Evolutionary conservation across 2,329 filamentous ascomycete genomes (phyloP).

Genomic region (Aureobasidium pullulans): DNA sequence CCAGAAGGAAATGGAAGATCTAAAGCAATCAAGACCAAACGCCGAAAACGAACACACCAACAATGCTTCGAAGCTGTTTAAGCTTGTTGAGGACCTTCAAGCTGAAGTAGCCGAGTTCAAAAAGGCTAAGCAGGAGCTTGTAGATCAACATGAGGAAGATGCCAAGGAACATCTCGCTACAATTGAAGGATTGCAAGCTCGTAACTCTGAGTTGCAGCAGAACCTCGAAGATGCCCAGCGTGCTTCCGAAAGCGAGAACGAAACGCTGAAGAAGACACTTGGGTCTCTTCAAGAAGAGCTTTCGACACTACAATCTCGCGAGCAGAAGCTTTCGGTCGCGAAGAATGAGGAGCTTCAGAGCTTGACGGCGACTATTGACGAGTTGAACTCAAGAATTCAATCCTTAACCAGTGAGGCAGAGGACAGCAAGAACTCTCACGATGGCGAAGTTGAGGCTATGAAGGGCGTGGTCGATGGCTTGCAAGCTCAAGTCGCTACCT

Average conservation of each 20-base stretch:
- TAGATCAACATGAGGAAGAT: conserved; percentile 11
- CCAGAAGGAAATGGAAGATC: conserved; percentile 17
- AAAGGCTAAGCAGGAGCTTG: not conserved
- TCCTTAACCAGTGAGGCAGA: not conserved
- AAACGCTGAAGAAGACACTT: not conserved
- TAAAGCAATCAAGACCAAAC: conserved; percentile 7
- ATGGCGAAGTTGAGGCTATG: not conserved
- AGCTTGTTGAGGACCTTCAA: conserved; percentile 8
- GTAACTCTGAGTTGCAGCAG: conserved; percentile 4
- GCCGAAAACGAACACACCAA: conserved; percentile 5
- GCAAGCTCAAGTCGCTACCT: not conserved
- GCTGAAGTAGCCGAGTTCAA: conserved; percentile 10
- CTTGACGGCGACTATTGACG: not conserved
- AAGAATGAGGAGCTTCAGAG: conserved; percentile 2
- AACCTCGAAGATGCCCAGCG: not conserved
- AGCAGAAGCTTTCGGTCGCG: not conserved
- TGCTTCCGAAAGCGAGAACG: not conserved
- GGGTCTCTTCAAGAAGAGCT: not conserved
- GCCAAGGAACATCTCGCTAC: conserved; percentile 5
- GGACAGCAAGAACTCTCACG: not conserved
- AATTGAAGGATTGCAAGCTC: not conserved
- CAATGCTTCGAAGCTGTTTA: conserved; percentile 8
- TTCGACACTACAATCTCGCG: not conserved
- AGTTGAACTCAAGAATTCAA: not conserved
- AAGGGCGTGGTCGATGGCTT: not conserved